Conservation (phyloP, 2,329 filamentous ascomycete species). For the Venturiaceae sp. region DNA sequence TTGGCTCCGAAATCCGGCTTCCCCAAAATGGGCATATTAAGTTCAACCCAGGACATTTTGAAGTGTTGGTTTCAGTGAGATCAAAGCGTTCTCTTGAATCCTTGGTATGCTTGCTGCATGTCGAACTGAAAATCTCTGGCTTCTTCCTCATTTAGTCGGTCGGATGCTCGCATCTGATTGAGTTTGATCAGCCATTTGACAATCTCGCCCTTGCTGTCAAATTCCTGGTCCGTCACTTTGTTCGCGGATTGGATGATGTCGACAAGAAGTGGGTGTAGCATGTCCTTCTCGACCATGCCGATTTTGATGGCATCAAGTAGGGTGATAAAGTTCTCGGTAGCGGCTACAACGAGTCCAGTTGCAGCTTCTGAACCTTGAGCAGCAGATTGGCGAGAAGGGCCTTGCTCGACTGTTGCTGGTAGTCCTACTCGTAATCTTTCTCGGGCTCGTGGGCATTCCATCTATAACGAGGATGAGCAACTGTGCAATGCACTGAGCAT, state of each 20-base stretch:
- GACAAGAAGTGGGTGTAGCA: constrained; percentile 86
- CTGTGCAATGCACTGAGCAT: not conserved
- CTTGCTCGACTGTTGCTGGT: constrained; percentile 62
- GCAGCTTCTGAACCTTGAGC: constrained; percentile 34
- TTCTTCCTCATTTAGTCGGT: constrained; percentile 80
- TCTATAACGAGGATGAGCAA: constrained; percentile 38
- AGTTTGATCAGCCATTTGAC: constrained; percentile 96
- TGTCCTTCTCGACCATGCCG: constrained; percentile 87
- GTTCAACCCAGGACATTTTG: not conserved
- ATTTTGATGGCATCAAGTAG: constrained; percentile 92
- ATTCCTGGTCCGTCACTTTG: constrained; percentile 90
- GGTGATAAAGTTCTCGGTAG: constrained; percentile 97
- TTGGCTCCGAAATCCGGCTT: not conserved
- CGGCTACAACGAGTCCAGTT: constrained; percentile 69
- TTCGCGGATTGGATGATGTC: constrained; percentile 97
- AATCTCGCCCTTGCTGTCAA: constrained; percentile 92
- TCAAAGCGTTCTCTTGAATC: constrained; percentile 54
- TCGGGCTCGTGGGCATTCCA: constrained; percentile 89
- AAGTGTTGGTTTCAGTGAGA: too few species aligned
- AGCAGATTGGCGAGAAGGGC: constrained; percentile 15
- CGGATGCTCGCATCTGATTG: constrained; percentile 95
- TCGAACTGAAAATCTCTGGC: constrained; percentile 84
- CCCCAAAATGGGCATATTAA: not conserved
- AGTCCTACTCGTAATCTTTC: constrained; percentile 88
- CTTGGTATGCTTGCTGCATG: constrained; percentile 88